These are phyloP conservation scores for Polytrichum formosum DNA, from an alignment of 225 moss, liverwort and hornwort genomes.

Conservation along the genomic window DNA sequence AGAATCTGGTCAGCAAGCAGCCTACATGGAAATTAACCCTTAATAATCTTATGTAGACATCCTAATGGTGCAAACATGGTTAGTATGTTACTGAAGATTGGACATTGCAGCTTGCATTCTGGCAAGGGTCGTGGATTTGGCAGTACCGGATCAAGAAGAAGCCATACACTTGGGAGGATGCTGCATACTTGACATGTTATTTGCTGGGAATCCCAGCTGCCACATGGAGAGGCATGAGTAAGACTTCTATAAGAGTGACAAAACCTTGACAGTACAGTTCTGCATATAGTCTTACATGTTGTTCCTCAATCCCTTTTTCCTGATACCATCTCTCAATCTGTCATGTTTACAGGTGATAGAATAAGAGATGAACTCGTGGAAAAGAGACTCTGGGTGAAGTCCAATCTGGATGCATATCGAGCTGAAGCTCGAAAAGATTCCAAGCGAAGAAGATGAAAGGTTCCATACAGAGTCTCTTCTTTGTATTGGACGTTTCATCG, in stretches of 20 bases:
- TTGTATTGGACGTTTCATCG: no score
- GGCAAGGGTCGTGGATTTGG: constrained; percentile 73
- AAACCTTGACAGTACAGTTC: no score
- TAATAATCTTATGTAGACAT: not conserved
- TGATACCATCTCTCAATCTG: not conserved
- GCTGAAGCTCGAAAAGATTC: constrained; percentile 66
- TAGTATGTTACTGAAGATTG: not conserved
- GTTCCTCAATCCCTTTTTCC: no score
- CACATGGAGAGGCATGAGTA: constrained; percentile 76
- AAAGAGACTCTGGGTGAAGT: constrained; percentile 78
- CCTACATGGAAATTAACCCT: no score
- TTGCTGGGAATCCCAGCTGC: constrained; percentile 47
- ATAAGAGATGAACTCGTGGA: constrained; percentile 61
- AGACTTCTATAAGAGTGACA: not conserved
- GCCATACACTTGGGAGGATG: constrained; percentile 92
- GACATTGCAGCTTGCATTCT: constrained; percentile 33
- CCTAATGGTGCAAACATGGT: not conserved
- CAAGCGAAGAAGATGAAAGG: constrained; percentile 62
- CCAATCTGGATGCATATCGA: constrained; percentile 65
- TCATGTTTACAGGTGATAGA: constrained; percentile 51
- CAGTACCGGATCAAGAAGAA: constrained; percentile 80
- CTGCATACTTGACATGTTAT: constrained; percentile 71
- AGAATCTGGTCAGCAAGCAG: no score
- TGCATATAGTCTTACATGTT: no score
- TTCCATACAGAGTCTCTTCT: no score